These are phyloP conservation scores for Phytophthora constricta DNA, from an alignment of 352 stramenopile species.

Conservation along the genomic window DNA sequence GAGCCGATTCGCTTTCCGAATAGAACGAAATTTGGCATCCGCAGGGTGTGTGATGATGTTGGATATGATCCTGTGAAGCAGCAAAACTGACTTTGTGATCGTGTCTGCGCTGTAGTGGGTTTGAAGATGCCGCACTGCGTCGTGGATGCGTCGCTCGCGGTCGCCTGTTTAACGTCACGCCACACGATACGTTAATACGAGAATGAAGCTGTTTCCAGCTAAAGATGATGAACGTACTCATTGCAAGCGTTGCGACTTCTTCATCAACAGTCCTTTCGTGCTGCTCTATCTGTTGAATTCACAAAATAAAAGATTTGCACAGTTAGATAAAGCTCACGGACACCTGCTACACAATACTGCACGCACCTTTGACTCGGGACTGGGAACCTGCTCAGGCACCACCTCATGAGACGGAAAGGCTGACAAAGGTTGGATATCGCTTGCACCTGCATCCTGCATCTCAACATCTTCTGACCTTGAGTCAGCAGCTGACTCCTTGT, in stretches of 20 bases:
- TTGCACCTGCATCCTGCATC: conserved; percentile 20
- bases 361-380: no score
- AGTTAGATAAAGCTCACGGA: no score
- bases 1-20: conserved; percentile 71
- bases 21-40: conserved; percentile 67
- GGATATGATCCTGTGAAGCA: conserved; percentile 75
- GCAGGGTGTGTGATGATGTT: conserved; percentile 72
- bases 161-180: conserved; percentile 40
- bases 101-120: conserved; percentile 36
- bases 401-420: background rate
- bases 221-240: conserved; percentile 43
- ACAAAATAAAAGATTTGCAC: no score
- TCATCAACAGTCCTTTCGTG: conserved; percentile 25
- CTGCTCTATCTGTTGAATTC: background rate
- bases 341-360: no score
- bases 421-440: background rate
- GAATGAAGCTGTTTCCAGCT: background rate
- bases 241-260: conserved; percentile 42
- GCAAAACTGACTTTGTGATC: conserved; percentile 41
- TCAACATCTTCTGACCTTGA: conserved; percentile 15
- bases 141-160: conserved; percentile 59
- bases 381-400: no score
- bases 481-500: background rate
- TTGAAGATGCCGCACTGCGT: conserved; percentile 49
- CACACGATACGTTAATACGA: conserved; percentile 7